Evolutionary conservation across 23 red algal genomes (phyloP).

Genomic region (Chondrus crispus): DNA sequence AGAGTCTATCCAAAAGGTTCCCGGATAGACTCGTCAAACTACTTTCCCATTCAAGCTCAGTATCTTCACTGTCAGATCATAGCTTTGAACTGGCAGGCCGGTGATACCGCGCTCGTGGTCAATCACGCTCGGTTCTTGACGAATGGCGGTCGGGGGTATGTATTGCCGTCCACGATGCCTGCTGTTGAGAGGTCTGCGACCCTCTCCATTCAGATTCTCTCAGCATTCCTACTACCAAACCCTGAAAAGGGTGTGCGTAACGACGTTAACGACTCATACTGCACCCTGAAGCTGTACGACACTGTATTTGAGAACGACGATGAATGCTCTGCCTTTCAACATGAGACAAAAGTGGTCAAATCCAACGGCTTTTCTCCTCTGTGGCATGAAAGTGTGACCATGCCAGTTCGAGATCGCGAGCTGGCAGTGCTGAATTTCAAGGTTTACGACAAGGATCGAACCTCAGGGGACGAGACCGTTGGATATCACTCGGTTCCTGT

Average conservation of each 20-base stretch:
- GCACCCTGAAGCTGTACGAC: constrained; percentile 38
- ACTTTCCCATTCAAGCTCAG: constrained; percentile 42
- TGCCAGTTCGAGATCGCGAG: constrained; percentile 16
- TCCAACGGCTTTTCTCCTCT: constrained; percentile 23
- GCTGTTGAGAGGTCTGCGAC: background rate
- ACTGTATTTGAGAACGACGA: constrained; percentile 16
- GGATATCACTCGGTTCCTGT: constrained; percentile 47
- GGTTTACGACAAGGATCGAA: constrained; percentile 57
- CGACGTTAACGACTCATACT: constrained; percentile 43
- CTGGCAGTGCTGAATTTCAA: constrained; percentile 42
- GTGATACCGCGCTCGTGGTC: constrained; percentile 26
- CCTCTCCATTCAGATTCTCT: constrained; percentile 19
- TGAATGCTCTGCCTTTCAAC: background rate
- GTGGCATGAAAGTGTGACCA: constrained; percentile 27
- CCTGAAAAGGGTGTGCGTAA: background rate
- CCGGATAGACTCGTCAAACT: constrained; percentile 61
- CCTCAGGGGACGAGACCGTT: constrained; percentile 52
- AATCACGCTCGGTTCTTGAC: constrained; percentile 61
- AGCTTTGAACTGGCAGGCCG: constrained; percentile 72
- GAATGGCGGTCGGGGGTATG: constrained; percentile 69
- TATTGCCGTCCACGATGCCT: background rate
- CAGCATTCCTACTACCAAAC: constrained; percentile 42
- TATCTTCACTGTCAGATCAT: constrained; percentile 54
- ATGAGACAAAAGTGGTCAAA: background rate
- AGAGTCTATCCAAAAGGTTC: constrained; percentile 71